Evolutionary conservation across 768 basidiomycete genomes (phyloP), one percentile per base, ranked within the genome.

Genomic region (Mycena filopes): DNA sequence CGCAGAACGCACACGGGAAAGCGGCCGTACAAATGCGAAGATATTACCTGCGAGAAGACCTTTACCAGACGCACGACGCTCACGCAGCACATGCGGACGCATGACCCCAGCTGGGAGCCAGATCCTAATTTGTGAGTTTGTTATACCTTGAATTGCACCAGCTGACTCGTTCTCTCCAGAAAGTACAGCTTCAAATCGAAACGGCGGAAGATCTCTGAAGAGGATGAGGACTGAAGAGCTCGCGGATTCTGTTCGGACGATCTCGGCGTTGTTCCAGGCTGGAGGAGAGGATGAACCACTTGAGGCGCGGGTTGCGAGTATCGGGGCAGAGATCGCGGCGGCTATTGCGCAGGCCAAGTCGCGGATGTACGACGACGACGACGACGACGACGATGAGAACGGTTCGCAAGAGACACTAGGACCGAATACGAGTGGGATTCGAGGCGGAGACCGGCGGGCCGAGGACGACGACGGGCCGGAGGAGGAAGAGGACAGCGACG

Each of bases 1-100:
- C 88, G 95, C 55, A 87, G 95, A 70, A 95, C 93, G 25, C 94
- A 93, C 72, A 94, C 92, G 11, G 93, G 91, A 45, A 95, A 92
- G 76, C 87, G 93, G 55, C 92, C 92, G 33, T 95, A 94, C 76
- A 93, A 90, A 74, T 95, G 94, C 74, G 92, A 93, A 75, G 89
- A 92, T 67, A 86, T 89, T 5, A 85, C 87, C 63, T 93, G 92
- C 77, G 90, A 92, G 71, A 95, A 95, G 83, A 93, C 92, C 1
- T 95, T 95, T 77, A 94, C 93, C 23, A 86, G 94, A 60, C 85
- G 93, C 62, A 93, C 93, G 58, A 94, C 93, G 25, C 77, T 96
- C 59, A 94, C 91, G 7, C 87, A 90, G 33, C 94, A 95, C 77
- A 94, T 95, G 93, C 87, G 89, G 63, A 92, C 90, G 28, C 93